Conservation (phyloP, 345 rosid species). For the Syzygium grande region DNA sequence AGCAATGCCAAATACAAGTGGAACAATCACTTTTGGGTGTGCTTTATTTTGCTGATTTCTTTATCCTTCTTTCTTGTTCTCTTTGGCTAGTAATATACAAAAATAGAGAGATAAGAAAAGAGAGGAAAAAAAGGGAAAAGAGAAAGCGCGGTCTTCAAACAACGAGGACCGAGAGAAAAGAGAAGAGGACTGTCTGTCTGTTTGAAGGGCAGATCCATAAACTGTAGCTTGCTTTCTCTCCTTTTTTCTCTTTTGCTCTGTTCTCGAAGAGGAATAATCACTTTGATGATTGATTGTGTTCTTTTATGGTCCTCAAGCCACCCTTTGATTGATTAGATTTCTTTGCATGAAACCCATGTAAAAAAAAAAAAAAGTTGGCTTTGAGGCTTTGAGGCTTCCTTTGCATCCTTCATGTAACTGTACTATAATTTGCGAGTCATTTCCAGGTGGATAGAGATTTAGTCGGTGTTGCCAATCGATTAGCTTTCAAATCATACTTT, state of each 20-base stretch:
- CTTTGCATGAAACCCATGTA: constrained; percentile 24
- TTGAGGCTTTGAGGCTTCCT: constrained; percentile 21
- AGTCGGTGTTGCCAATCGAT: background rate
- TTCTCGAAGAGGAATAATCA: constrained; percentile 10
- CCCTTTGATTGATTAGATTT: background rate
- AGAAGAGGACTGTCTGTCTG: constrained; percentile 39
- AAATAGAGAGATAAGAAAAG: background rate
- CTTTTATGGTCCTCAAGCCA: background rate
- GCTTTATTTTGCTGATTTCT: background rate
- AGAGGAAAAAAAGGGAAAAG: constrained; percentile 3
- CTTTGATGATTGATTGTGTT: constrained; percentile 22
- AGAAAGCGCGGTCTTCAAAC: constrained; percentile 14
- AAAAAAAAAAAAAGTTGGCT: constrained; percentile 4
- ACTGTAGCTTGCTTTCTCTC: background rate
- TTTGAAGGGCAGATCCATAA: constrained; percentile 32
- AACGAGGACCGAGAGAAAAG: constrained; percentile 14
- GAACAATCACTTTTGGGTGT: constrained; percentile 33
- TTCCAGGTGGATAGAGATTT: background rate
- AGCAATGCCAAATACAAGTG: constrained; percentile 7
- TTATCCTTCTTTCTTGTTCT: background rate
- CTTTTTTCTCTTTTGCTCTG: background rate
- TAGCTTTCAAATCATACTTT: background rate
- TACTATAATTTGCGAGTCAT: background rate
- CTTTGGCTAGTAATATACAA: background rate
- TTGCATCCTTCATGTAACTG: background rate